Conservation (phyloP, 768 basidiomycete species). For the Panellus pusillus region DNA sequence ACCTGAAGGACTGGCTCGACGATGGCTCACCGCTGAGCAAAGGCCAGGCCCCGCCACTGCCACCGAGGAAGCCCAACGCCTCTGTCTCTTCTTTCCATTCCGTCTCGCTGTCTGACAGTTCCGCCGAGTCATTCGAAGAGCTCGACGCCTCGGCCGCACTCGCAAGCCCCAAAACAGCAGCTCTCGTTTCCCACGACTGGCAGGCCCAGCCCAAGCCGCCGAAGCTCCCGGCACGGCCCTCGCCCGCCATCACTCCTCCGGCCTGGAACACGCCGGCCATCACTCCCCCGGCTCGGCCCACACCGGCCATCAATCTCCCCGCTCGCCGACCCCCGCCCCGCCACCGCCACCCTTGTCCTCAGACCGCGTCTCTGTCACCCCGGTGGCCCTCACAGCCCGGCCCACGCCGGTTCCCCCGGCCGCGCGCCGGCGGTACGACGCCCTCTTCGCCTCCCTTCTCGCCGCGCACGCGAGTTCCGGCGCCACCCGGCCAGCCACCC, state of each 20-base stretch:
- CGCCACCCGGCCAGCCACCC: slow-evolving; percentile 40
- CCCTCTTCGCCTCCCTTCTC: slow-evolving; percentile 66
- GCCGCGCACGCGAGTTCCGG: slow-evolving; percentile 52
- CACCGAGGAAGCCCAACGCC: slow-evolving; percentile 62
- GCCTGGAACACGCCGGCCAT: neutral
- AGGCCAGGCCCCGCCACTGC: slow-evolving; percentile 53
- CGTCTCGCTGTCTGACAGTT: slow-evolving; percentile 45
- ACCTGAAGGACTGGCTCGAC: slow-evolving; percentile 74
- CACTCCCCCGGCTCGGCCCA: slow-evolving; percentile 13
- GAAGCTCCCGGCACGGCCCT: slow-evolving; percentile 48
- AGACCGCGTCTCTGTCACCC: slow-evolving; percentile 31
- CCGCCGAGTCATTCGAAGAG: slow-evolving; percentile 68
- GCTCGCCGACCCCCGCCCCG: too few relatives aligned
- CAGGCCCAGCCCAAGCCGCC: slow-evolving; percentile 45
- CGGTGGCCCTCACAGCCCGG: slow-evolving; percentile 43
- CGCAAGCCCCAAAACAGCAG: slow-evolving; percentile 51
- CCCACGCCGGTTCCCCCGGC: slow-evolving; percentile 68
- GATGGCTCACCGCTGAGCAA: slow-evolving; percentile 43
- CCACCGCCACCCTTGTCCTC: slow-evolving; percentile 20
- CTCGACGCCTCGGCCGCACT: slow-evolving; percentile 52
- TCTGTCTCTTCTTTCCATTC: slow-evolving; percentile 84
- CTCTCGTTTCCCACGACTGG: slow-evolving; percentile 50
- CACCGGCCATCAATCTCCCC: too few relatives aligned
- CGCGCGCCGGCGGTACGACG: slow-evolving; percentile 66
- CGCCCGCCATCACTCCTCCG: slow-evolving; percentile 19